These are phyloP conservation scores for Nephelium lappaceum DNA, from an alignment of 345 rosid genomes.

Conservation along the genomic window DNA sequence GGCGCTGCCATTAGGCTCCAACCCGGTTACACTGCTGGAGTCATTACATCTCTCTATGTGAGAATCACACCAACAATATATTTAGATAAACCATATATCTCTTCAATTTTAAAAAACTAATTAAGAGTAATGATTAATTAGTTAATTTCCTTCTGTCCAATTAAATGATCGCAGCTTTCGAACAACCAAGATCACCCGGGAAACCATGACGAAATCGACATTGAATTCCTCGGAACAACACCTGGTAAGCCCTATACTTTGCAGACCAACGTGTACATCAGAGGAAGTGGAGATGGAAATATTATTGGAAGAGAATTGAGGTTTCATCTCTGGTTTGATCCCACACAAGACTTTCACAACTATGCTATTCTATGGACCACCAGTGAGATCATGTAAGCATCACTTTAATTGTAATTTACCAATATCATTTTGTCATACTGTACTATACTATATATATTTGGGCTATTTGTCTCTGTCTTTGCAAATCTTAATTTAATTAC, in stretches of 20 bases:
- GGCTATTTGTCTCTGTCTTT: background rate
- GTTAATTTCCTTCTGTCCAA: background rate
- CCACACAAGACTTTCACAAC: constrained; percentile 74
- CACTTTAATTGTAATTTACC: background rate
- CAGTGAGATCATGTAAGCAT: constrained; percentile 66
- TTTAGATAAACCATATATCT: too few relatives aligned
- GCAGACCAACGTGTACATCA: constrained; percentile 86
- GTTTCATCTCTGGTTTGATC: constrained; percentile 92
- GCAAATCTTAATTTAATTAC: background rate
- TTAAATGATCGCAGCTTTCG: constrained; percentile 58
- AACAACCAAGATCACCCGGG: constrained; percentile 83
- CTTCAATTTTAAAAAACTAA: too few relatives aligned
- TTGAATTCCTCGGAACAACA: constrained; percentile 87
- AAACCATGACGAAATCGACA: constrained; percentile 85
- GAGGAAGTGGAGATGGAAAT: constrained; percentile 89
- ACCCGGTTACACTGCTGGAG: constrained; percentile 93
- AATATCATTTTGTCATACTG: background rate
- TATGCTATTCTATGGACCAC: constrained; percentile 78
- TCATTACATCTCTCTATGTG: constrained; percentile 79
- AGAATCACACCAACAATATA: constrained; percentile 10
- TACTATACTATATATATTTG: background rate
- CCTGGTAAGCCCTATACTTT: constrained; percentile 71
- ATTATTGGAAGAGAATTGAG: constrained; percentile 75
- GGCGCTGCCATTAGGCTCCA: constrained; percentile 87
- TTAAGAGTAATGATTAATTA: too few relatives aligned